These are phyloP conservation scores for Saposhnikovia divaricata DNA, from an alignment of 129 eudicot species.

Conservation along the genomic window DNA sequence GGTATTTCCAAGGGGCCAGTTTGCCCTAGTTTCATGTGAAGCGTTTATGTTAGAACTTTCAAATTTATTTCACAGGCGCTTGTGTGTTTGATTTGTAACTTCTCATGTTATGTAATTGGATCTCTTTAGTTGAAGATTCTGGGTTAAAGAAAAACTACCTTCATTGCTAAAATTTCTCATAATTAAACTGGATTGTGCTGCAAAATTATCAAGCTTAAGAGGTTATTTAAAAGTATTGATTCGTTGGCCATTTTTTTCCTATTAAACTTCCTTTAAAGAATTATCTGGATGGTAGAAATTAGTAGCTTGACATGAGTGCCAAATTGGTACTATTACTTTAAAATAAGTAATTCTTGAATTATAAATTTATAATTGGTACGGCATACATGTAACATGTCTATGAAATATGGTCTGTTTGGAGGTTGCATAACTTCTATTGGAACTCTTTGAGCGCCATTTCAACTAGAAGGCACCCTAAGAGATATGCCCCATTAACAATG, in stretches of 20 bases:
- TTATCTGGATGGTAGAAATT: background rate
- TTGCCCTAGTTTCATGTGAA: conserved; percentile 69
- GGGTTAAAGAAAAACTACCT: background rate
- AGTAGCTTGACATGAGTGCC: background rate
- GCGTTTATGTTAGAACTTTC: background rate
- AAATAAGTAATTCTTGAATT: too few relatives aligned
- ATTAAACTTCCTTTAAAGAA: too few relatives aligned
- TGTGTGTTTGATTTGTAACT: background rate
- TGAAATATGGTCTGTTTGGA: background rate
- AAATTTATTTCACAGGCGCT: background rate
- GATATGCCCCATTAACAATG: too few relatives aligned
- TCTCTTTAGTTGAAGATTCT: background rate
- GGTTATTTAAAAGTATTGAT: too few relatives aligned
- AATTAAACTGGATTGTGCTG: background rate
- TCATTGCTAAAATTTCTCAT: background rate
- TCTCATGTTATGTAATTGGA: background rate
- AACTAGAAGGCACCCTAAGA: too few relatives aligned
- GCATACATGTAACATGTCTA: too few relatives aligned
- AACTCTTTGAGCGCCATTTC: too few relatives aligned
- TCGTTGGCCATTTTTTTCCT: too few relatives aligned
- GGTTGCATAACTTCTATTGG: background rate
- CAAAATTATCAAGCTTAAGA: background rate
- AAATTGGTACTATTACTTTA: too few relatives aligned
- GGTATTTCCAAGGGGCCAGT: conserved; percentile 84
- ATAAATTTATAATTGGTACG: too few relatives aligned